Base-by-base conservation (phyloP, 1,284 basidiomycete species). In the Microbotryum violaceum region DNA sequence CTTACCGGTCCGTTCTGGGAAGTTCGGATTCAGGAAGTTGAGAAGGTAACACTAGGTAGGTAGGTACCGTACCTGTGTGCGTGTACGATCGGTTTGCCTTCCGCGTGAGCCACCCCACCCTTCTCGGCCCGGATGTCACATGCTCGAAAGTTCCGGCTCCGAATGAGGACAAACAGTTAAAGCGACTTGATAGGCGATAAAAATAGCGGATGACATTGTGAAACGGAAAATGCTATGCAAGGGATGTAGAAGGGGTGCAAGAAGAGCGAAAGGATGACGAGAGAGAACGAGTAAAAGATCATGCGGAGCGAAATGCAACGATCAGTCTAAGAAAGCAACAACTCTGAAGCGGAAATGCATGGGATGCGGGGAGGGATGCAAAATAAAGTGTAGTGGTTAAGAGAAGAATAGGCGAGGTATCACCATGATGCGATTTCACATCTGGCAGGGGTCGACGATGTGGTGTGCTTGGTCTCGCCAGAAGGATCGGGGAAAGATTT, bases 391-490 rank as follows among this genome's bases (percentile, higher is more conserved):
- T 12, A 10, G 37, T 12, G 5, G 37, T 4, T 6, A 42, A 42
- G 37, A 42, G 16, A 42, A 42, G 12, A 16, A 42, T 1, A 42
- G 37, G 37, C 14, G 37, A 42, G 16, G 37, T 16, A 53, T 53
- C 51, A 53, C 51, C 51, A 53, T 42, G 37, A 42, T 18, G 37
- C 12, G 37, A 42, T 42, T 42, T 42, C 37, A 42, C 37, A 42
- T 42, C 37, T 42, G 51, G 27, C 51, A 27, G 33, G 51, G 25
- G 20, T 23, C 27, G 33, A 18, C 33, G 25, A 20, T 31, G 51
- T 53, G 25, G 51, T 31, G 25, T 53, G 51, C 51, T 53, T n/a
- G 51, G 51, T 14, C 27, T 48, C 12, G 55, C 47, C 18, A 33
- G 25, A 18, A n/a, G n/a, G 31, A 42, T 33, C 14, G 51, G 37